Evolutionary conservation across 257 asterid genomes (phyloP).

Genomic region (Plantago ovata): DNA sequence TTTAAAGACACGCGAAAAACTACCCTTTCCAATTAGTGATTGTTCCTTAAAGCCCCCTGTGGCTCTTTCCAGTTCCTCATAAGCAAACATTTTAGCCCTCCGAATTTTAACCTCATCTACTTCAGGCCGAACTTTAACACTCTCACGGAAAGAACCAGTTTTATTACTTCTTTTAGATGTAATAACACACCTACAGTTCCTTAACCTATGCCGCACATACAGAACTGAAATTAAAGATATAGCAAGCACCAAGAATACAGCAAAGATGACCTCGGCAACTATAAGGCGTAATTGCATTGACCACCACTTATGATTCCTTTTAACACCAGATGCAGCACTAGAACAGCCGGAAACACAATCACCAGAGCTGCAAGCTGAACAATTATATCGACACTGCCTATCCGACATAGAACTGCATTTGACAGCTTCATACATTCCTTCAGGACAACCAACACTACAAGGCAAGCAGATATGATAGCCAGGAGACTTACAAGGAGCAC

Average conservation of each 20-base stretch:
- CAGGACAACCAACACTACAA: constrained; percentile 67
- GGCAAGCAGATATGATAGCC: constrained; percentile 64
- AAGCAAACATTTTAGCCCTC: constrained; percentile 73
- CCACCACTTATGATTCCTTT: constrained; percentile 52
- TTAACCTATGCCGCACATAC: constrained; percentile 62
- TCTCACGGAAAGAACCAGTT: constrained; percentile 38
- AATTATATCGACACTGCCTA: constrained; percentile 62
- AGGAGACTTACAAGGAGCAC: constrained; percentile 52
- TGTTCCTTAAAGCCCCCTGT: constrained; percentile 71
- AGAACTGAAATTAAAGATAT: constrained; percentile 50
- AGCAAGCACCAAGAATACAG: constrained; percentile 58
- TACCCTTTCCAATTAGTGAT: constrained; percentile 77
- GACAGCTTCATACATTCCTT: constrained; percentile 53
- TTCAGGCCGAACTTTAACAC: constrained; percentile 53
- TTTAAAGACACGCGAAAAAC: constrained; percentile 82
- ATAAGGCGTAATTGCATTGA: constrained; percentile 68
- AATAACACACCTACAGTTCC: constrained; percentile 68
- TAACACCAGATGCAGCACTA: constrained; percentile 13
- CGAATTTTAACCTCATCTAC: constrained; percentile 65
- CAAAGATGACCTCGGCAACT: constrained; percentile 68
- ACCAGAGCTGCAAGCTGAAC: constrained; percentile 55
- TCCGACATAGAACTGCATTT: constrained; percentile 50
- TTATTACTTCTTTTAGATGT: constrained; percentile 29
- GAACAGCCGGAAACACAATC: constrained; percentile 64
- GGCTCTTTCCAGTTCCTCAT: constrained; percentile 75